phyloP scores from a whole-genome alignment of 129 eudicot genomes.

The Sambucus nigra region DNA sequence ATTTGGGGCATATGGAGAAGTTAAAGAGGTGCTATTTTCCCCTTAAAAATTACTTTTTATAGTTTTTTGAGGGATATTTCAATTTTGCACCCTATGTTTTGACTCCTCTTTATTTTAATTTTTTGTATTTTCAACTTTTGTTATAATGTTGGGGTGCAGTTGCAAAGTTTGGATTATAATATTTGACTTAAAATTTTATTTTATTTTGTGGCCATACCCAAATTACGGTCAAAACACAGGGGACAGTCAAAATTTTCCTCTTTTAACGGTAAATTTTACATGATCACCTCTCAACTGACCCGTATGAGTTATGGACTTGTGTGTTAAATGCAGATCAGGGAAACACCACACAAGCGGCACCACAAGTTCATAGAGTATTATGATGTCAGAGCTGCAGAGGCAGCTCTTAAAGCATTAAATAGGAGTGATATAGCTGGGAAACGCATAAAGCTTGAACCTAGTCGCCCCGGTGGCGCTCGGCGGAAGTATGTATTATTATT shows the following conservation, averaged over 20 bases:
- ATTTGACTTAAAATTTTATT: too few relatives aligned
- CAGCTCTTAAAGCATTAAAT: constrained; percentile 82
- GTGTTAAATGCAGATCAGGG: constrained; percentile 57
- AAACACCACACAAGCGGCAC: constrained; percentile 90
- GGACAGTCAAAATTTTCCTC: too few relatives aligned
- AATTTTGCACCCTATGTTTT: not conserved
- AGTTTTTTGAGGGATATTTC: constrained; percentile 1
- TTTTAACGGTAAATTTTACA: not conserved
- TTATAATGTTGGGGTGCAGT: too few relatives aligned
- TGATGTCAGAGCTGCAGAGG: constrained; percentile 90
- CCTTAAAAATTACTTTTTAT: not conserved
- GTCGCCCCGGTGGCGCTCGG: constrained; percentile 97
- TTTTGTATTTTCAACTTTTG: too few relatives aligned
- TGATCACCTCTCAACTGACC: not conserved
- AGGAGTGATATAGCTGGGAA: constrained; percentile 97
- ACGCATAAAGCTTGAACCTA: constrained; percentile 92
- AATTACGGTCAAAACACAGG: too few relatives aligned
- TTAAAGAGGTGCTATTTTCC: constrained; percentile 63
- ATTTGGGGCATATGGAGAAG: constrained; percentile 88
- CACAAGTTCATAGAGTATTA: constrained; percentile 88
- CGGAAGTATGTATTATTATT: constrained; percentile 38
- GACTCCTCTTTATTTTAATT: too few relatives aligned
- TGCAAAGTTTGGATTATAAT: too few relatives aligned
- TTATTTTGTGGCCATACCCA: too few relatives aligned
- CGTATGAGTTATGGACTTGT: not conserved